Evolutionary conservation across 352 stramenopile genomes (phyloP), one percentile per base, ranked within the genome.

Genomic region (Pythium aristosporum): DNA sequence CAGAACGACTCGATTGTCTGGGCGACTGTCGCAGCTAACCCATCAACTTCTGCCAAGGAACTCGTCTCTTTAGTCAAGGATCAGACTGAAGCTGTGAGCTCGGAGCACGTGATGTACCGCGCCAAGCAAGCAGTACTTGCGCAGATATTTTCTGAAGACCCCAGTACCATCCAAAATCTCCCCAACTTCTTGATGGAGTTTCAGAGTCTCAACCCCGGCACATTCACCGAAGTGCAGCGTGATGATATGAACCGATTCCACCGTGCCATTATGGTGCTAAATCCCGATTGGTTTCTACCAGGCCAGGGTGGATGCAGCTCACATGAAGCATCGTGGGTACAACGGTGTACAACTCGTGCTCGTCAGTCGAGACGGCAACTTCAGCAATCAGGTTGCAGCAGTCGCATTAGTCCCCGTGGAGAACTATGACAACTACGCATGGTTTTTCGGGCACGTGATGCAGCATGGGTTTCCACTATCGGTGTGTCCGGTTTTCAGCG

Each of bases 301-400:
- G 61, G 61, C 1, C 65, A 65, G 4, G 15, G 56, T 11, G n/a
- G n/a, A n/a, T n/a, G n/a, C n/a, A n/a, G 63, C 60, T 10, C 67
- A 77, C 56, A 70, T 74, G 50, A 77, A 74, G 47, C 58, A 77
- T 47, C 46, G 57, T 5, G 61, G 67, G 16, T 77, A 70, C 54
- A 74, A 72, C 42, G 60, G 62, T 2, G 59, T 61, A 0, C 57
- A 77, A 30, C 60, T 74, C 7, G 30, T 77, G 9, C 47, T 72
- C 0, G 62, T 77, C 3, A 52, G 52, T 5, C 58, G 67, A 5
- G 66, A 72, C 23, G 56, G 70, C 10, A 77, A 74, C 43, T 30
- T 71, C 10, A 25, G 50, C n/a, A 74, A 72, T 32, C 44, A 62
- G 15, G 42, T 67, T n/a, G 65, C 57, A 10, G 57, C 65, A 2